phyloP scores from a whole-genome alignment of 805 yeast genomes.

The Lachancea waltii region DNA sequence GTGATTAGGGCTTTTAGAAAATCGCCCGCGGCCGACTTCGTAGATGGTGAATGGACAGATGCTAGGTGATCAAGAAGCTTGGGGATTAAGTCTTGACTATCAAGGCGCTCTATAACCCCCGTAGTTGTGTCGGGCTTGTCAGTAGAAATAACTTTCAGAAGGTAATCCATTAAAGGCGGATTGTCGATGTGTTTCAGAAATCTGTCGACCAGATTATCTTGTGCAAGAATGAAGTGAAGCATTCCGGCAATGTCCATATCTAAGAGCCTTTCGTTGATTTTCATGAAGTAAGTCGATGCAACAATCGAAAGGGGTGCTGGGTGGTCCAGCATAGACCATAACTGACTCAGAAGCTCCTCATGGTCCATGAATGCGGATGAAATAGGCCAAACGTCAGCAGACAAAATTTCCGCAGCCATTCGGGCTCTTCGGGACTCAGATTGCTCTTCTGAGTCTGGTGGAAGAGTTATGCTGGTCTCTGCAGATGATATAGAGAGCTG shows the following conservation, averaged over 20 bases:
- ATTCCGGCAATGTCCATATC: slow-evolving; percentile 85
- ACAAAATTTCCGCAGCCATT: slow-evolving; percentile 79
- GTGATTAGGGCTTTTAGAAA: slow-evolving; percentile 90
- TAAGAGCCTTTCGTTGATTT: slow-evolving; percentile 80
- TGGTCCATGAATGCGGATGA: slow-evolving; percentile 85
- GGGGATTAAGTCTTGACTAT: slow-evolving; percentile 67
- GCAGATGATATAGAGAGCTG: slow-evolving; percentile 27
- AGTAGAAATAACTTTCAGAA: slow-evolving; percentile 82
- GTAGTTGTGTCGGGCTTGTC: slow-evolving; percentile 88
- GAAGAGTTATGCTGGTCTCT: slow-evolving; percentile 26
- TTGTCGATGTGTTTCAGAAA: slow-evolving; percentile 83
- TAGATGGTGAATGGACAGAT: slow-evolving; percentile 59
- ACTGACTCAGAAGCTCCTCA: slow-evolving; percentile 50
- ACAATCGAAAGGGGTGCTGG: slow-evolving; percentile 63
- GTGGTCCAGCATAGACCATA: slow-evolving; percentile 77
- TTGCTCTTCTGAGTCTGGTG: slow-evolving; percentile 35
- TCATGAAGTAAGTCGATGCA: slow-evolving; percentile 83
- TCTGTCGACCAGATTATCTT: slow-evolving; percentile 65
- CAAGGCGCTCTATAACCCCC: slow-evolving; percentile 72
- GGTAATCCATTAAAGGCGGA: slow-evolving; percentile 90
- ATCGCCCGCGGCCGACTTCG: slow-evolving; percentile 92
- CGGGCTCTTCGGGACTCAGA: slow-evolving; percentile 44
- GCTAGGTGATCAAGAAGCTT: slow-evolving; percentile 63
- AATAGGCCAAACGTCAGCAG: slow-evolving; percentile 90
- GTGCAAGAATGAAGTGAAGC: slow-evolving; percentile 60